Percentiles rank a stretch among this genome's conserved stretches.
Conservation (phyloP, 768 basidiomycete species). For the Harrya chromipes region DNA sequence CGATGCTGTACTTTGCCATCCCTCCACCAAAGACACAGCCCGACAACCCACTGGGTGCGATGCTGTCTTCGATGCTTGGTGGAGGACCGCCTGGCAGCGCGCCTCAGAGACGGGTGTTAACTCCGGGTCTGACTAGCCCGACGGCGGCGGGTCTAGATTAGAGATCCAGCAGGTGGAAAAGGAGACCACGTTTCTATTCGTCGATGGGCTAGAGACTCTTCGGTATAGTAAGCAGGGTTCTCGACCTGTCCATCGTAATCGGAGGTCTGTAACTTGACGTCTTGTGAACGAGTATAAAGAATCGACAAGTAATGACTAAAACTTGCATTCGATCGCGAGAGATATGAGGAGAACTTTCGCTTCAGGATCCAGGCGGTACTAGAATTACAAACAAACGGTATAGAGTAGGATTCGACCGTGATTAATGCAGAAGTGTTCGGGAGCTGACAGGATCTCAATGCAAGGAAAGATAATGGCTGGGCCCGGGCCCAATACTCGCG, state of each 20-base stretch:
- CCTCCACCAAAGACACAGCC: constrained; percentile 69
- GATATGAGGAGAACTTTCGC: not conserved
- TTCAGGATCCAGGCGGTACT: not conserved
- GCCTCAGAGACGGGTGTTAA: constrained; percentile 28
- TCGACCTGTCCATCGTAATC: constrained; percentile 5
- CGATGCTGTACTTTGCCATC: constrained; percentile 80
- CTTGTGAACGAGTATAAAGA: not conserved
- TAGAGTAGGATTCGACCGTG: constrained; percentile 11
- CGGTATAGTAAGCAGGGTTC: constrained; percentile 5
- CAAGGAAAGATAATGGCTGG: constrained; percentile 9
- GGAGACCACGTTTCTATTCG: constrained; percentile 6
- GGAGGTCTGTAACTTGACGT: constrained; percentile 3
- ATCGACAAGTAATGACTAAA: not conserved
- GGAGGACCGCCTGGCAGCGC: constrained; percentile 45
- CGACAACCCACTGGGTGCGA: constrained; percentile 81
- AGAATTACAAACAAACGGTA: constrained; percentile 17
- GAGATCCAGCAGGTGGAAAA: not conserved
- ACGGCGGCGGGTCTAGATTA: constrained; percentile 29
- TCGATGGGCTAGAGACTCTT: constrained; percentile 6
- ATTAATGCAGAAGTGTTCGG: constrained; percentile 16
- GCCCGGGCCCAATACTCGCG: constrained; percentile 10
- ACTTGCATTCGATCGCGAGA: not conserved
- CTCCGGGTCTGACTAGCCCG: constrained; percentile 26
- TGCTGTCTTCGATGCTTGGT: constrained; percentile 87
- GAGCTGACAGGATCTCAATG: constrained; percentile 9